Conservation (phyloP, 805 yeast species). For the Ogataea philodendri region DNA sequence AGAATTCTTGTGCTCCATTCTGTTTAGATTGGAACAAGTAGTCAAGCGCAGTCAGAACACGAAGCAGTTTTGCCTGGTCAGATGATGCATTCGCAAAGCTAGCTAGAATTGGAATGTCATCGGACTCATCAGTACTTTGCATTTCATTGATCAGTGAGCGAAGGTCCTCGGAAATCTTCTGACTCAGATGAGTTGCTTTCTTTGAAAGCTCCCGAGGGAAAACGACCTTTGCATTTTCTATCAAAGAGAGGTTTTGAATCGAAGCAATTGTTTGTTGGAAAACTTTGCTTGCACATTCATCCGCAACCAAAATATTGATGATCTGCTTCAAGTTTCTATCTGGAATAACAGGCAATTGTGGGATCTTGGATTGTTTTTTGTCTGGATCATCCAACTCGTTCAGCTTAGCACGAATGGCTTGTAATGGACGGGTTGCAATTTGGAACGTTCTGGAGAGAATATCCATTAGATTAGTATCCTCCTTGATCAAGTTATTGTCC, state of each 20-base stretch:
- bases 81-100: slow-evolving; percentile 78
- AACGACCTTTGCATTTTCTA: slow-evolving; percentile 58
- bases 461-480: slow-evolving; percentile 76
- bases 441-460: slow-evolving; percentile 71
- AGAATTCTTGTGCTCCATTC: slow-evolving; percentile 27
- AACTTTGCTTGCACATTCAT: slow-evolving; percentile 81
- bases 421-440: slow-evolving; percentile 71
- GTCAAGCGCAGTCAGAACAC: slow-evolving; percentile 85
- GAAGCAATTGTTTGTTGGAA: slow-evolving; percentile 81
- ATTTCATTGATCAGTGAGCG: slow-evolving; percentile 47
- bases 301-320: slow-evolving; percentile 67
- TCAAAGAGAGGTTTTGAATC: slow-evolving; percentile 68
- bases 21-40: slow-evolving; percentile 59
- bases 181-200: slow-evolving; percentile 60
- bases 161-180: slow-evolving; percentile 53
- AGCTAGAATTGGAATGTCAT: slow-evolving; percentile 47
- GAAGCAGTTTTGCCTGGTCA: slow-evolving; percentile 82
- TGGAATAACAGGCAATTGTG: slow-evolving; percentile 61
- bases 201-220: slow-evolving; percentile 68
- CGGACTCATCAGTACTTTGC: slow-evolving; percentile 37
- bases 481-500: slow-evolving; percentile 60
- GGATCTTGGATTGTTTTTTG: slow-evolving; percentile 21
- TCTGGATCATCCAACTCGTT: slow-evolving; percentile 32
- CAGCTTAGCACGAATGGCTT: slow-evolving; percentile 43
- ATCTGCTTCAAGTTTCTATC: slow-evolving; percentile 58